Evolutionary conservation across 129 eudicot genomes (phyloP).

Genomic region (Artemisia annua): DNA sequence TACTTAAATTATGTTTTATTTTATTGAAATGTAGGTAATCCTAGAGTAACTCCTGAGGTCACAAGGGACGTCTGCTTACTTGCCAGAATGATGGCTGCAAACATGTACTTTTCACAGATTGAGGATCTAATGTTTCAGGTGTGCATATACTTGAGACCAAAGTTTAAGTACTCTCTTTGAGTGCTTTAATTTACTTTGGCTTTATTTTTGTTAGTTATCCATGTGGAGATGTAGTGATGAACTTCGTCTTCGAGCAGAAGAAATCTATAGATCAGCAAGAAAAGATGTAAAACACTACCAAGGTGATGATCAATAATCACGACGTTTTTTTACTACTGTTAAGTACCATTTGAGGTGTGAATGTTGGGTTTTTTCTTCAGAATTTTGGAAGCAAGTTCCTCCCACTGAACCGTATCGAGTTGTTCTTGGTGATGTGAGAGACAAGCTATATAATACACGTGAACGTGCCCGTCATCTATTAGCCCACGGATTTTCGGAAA

Average conservation of each 20-base stretch:
- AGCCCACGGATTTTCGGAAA: slow-evolving; percentile 75
- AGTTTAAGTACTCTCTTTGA: background rate
- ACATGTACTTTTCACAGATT: slow-evolving; percentile 82
- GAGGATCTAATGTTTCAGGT: slow-evolving; percentile 99
- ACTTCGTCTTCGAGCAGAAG: slow-evolving; percentile 80
- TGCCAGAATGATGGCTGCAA: slow-evolving; percentile 99
- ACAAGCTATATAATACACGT: slow-evolving; percentile 81
- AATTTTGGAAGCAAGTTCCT: slow-evolving; percentile 93
- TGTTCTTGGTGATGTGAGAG: slow-evolving; percentile 94
- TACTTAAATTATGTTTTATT: background rate
- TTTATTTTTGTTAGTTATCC: slow-evolving; percentile 58
- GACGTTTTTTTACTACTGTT: background rate
- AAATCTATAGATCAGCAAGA: slow-evolving; percentile 64
- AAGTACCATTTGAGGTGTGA: slow-evolving; percentile 10
- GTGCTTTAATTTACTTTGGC: slow-evolving; percentile 19
- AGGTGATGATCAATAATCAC: slow-evolving; percentile 41
- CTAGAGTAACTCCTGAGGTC: slow-evolving; percentile 97
- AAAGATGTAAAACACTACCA: slow-evolving; percentile 95
- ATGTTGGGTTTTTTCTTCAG: slow-evolving; percentile 37
- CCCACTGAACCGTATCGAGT: slow-evolving; percentile 92
- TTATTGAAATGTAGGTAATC: slow-evolving; percentile 61
- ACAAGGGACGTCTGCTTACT: slow-evolving; percentile 95
- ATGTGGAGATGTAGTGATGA: slow-evolving; percentile 98
- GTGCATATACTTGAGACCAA: slow-evolving; percentile 10
- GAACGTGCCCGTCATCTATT: slow-evolving; percentile 90